Evolutionary conservation across 2,329 filamentous ascomycete genomes (phyloP), one percentile per base, ranked within the genome.

Genomic region (Fusarium sp.): DNA sequence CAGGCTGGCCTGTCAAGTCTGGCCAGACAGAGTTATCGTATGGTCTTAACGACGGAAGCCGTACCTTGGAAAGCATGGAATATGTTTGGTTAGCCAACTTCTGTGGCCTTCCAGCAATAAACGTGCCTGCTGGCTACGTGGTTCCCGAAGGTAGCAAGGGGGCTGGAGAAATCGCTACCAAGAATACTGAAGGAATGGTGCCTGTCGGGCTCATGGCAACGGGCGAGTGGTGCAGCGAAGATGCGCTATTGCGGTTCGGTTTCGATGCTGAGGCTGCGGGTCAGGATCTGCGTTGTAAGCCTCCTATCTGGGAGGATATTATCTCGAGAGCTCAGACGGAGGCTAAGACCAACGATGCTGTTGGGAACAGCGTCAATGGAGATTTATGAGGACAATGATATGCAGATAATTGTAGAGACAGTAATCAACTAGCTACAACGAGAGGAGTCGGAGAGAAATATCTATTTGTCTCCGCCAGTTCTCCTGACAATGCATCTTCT

Each of bases 191-290:
- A 23, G 86, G 84, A 0, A 85, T 84, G 68, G 81, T 90, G 0
- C 88, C 88, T 0, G 83, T 90, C 4, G 88, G 88, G 2, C 76
- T 90, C 35, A 90, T 90, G 88, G 88, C 85, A 2, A 87, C 85
- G 56, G 88, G 86, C 1, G 88, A 90, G 75, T 90, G 88, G 88
- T 87, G 85, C 2, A 82, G 82, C 5, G 88, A 90, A 77, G 84
- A 87, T 61, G 80, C 82, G 4, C 76, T 90, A 73, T 70, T 90
- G 58, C 80, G 83, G 50, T 88, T 89, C 68, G 88, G 85, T 1
- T 78, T 85, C 4, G 85, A 88, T 57, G 84, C 82, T 0, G 87
- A 89, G 76, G 80, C 81, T 20, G 76, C 84, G 3, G 83, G 83
- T 3, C 32, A 61, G 27, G 66, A 74, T 2, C 25, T 66, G 9